Conservation (phyloP, 75 land plant species). For the Pinus taeda region DNA sequence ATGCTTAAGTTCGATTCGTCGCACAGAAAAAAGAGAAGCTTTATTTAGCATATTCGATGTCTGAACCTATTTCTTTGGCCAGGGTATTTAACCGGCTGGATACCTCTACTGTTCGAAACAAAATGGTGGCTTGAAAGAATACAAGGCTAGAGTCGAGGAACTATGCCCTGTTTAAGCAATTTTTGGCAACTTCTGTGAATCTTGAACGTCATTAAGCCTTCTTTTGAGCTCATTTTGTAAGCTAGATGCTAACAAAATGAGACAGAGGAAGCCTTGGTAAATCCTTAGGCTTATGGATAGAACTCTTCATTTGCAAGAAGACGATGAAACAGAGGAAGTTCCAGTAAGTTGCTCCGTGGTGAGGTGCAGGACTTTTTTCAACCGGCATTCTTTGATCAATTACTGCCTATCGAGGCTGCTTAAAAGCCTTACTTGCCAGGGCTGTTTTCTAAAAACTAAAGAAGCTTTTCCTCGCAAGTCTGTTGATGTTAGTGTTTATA, state of each 20-base stretch:
- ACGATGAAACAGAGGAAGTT: constrained; percentile 2
- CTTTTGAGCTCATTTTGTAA: no score
- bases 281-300: constrained; percentile 9
- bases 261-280: background rate
- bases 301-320: background rate
- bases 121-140: no score
- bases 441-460: background rate
- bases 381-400: background rate
- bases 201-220: no score
- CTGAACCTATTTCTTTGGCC: no score
- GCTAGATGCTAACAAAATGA: no score
- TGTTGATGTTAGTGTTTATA: background rate
- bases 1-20: no score
- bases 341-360: background rate
- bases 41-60: no score
- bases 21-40: no score
- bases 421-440: constrained; percentile 9
- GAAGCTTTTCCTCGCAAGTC: constrained; percentile 1
- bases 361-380: constrained; percentile 8
- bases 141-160: no score
- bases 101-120: no score
- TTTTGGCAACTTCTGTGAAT: no score
- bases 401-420: constrained; percentile 2
- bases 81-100: no score
- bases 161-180: background rate